phyloP scores from a whole-genome alignment of 495 filamentous ascomycete species.

The Neurospora terricola region DNA sequence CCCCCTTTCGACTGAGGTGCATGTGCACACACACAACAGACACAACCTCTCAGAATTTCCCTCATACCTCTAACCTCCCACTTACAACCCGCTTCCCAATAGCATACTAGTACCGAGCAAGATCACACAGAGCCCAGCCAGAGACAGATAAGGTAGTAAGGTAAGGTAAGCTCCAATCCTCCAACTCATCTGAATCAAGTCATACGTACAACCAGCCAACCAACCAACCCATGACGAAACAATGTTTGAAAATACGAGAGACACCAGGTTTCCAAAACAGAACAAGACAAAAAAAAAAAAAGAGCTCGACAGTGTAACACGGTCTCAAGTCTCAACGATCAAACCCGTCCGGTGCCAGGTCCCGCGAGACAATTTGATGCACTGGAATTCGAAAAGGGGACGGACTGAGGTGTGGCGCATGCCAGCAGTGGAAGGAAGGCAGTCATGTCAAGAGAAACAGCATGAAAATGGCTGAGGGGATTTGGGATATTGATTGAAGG shows the following conservation, averaged over 20 bases:
- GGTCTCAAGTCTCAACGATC: background rate
- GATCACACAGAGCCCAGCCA: background rate
- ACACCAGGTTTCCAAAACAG: background rate
- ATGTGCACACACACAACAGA: background rate
- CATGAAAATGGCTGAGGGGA: background rate
- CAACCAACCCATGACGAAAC: background rate
- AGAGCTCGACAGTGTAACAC: background rate
- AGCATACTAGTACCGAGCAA: background rate
- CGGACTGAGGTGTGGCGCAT: background rate
- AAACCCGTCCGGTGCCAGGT: background rate
- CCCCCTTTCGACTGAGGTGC: background rate
- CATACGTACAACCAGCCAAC: background rate
- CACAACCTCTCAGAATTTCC: background rate
- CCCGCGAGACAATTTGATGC: background rate
- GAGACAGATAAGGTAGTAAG: background rate
- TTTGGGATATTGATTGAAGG: background rate
- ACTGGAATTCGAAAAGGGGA: background rate
- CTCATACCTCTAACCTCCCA: background rate
- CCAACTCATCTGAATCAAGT: background rate
- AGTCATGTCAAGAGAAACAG: too few relatives aligned
- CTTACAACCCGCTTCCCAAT: background rate
- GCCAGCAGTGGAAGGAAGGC: background rate
- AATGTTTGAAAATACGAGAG: background rate
- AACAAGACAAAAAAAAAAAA: background rate
- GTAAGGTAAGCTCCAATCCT: background rate